phyloP scores from a whole-genome alignment of 2,329 filamentous ascomycete genomes.

The Mycosphaerella arachidis region DNA sequence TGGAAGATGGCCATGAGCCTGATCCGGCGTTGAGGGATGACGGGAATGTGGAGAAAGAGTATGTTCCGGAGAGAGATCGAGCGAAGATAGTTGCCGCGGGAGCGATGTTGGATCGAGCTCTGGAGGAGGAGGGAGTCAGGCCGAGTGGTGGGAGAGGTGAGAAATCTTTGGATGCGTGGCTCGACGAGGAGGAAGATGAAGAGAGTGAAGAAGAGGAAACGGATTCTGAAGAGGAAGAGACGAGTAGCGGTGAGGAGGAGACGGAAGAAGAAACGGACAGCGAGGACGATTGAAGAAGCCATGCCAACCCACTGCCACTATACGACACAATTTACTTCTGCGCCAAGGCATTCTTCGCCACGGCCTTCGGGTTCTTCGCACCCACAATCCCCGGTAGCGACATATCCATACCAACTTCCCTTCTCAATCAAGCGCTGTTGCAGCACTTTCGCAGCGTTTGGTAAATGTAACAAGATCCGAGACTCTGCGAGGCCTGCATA shows the following conservation, averaged over 20 bases:
- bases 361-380: no score
- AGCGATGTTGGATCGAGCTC: conserved; percentile 59
- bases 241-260: conserved; percentile 42
- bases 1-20: conserved; percentile 72
- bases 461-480: background rate
- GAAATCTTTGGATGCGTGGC: conserved; percentile 90
- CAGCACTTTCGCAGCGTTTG: background rate
- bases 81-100: conserved; percentile 50
- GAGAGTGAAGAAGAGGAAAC: conserved; percentile 51
- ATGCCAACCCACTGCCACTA: no score
- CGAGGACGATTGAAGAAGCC: conserved; percentile 23
- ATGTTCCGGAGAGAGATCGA: conserved; percentile 34
- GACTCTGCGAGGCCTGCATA: background rate
- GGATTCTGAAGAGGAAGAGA: conserved; percentile 48
- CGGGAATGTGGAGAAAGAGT: conserved; percentile 28
- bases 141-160: conserved; percentile 52
- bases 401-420: no score
- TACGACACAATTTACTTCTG: no score
- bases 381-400: no score
- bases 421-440: no score
- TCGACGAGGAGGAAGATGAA: conserved; percentile 63
- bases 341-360: no score
- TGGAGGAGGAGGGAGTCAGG: conserved; percentile 41
- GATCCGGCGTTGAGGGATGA: conserved; percentile 67
- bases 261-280: conserved; percentile 43